Conservation (phyloP, 331 rosid species). For the Dryas integrifolia region DNA sequence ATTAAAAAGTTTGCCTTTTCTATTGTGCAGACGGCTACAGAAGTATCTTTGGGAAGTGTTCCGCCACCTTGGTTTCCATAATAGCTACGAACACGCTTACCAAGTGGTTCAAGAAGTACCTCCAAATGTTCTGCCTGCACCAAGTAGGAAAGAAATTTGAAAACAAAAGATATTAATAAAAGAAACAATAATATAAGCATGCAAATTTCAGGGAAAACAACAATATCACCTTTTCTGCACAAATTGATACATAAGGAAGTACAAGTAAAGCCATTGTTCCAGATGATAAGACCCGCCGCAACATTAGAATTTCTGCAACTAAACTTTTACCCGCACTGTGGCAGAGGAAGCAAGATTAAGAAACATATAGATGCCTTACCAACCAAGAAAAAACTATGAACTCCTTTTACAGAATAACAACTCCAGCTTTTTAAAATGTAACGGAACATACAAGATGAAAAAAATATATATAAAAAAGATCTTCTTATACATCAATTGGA, state of each 20-base stretch:
- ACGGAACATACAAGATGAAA: not conserved
- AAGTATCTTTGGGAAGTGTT: conserved; percentile 89
- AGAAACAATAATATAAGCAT: conserved; percentile 15
- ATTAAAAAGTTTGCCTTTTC: conserved; percentile 93
- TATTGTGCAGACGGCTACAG: conserved; percentile 95
- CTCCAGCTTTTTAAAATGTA: not conserved
- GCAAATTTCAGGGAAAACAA: conserved; percentile 20
- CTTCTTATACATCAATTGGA: not conserved
- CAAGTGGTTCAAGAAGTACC: conserved; percentile 86
- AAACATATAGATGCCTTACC: conserved; percentile 13
- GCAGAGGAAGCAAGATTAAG: conserved; percentile 36
- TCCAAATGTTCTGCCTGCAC: conserved; percentile 91
- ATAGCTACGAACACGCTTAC: conserved; percentile 90
- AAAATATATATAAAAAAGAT: not conserved
- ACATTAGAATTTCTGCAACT: conserved; percentile 94
- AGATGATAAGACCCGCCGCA: conserved; percentile 67
- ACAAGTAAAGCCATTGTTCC: conserved; percentile 92
- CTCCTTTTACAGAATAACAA: not conserved
- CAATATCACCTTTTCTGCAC: conserved; percentile 83
- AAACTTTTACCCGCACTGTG: conserved; percentile 96
- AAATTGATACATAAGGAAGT: conserved; percentile 94
- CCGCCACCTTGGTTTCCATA: conserved; percentile 97
- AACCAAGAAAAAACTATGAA: not conserved
- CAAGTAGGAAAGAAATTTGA: conserved; percentile 27
- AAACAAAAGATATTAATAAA: conserved; percentile 1